phyloP scores from a whole-genome alignment of 768 basidiomycete species.

The Auricularia auricula-judae region DNA sequence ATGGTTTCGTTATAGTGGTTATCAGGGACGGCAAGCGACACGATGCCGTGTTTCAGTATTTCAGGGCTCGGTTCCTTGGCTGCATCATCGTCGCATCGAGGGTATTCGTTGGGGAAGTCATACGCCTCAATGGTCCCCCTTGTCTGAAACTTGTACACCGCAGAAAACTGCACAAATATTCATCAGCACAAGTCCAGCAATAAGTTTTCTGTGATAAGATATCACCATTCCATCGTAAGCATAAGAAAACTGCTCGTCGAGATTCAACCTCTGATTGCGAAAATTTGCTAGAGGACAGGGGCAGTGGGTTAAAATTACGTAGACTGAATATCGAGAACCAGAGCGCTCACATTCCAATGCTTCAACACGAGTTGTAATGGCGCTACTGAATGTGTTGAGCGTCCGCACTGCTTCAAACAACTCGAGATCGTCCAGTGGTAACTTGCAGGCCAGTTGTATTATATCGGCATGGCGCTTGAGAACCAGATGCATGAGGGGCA shows the following conservation, averaged over 20 bases:
- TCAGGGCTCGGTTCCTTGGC: too few species aligned
- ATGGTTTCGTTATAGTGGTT: too few species aligned
- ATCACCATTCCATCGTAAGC: neutral
- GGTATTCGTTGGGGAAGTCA: too few species aligned
- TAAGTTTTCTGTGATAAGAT: too few species aligned
- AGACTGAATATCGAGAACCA: neutral
- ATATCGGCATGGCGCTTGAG: slow-evolving; percentile 24
- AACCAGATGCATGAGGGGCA: slow-evolving; percentile 25
- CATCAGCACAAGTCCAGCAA: neutral
- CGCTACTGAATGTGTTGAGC: slow-evolving; percentile 24
- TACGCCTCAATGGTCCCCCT: too few species aligned
- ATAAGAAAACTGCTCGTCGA: neutral
- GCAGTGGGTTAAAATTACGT: neutral
- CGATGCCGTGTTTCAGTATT: too few species aligned
- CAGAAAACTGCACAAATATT: neutral
- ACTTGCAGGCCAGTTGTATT: slow-evolving; percentile 6
- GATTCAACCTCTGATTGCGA: neutral
- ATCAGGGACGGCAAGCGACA: too few species aligned
- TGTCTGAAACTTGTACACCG: neutral
- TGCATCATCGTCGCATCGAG: too few species aligned
- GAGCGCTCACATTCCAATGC: slow-evolving; percentile 13
- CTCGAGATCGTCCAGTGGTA: slow-evolving; percentile 18
- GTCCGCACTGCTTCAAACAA: slow-evolving; percentile 18
- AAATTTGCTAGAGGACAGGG: neutral
- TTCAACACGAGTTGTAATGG: slow-evolving; percentile 21